Evolutionary conservation across 2,329 filamentous ascomycete genomes (phyloP).

Genomic region (Eutypa lata): DNA sequence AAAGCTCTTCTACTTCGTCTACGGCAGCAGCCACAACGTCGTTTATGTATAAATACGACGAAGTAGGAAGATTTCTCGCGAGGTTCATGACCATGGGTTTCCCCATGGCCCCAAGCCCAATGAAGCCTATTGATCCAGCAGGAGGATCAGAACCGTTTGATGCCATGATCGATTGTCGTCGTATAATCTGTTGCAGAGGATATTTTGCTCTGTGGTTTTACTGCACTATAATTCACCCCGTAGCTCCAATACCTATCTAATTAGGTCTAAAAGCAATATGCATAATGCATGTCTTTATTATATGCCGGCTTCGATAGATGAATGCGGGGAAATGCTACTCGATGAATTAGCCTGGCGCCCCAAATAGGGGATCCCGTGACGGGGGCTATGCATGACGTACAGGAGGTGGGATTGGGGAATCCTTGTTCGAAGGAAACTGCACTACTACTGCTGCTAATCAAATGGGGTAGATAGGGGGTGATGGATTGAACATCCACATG

Average conservation of each 20-base stretch:
- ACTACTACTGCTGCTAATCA: too few species aligned
- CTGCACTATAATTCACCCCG: too few species aligned
- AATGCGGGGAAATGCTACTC: not conserved
- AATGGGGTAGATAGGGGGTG: too few species aligned
- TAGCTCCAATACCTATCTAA: not conserved
- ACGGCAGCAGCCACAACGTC: constrained; percentile 43
- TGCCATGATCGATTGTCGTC: not conserved
- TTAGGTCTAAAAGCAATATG: not conserved
- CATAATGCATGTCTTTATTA: not conserved
- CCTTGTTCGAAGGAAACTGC: not conserved
- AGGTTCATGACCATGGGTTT: constrained; percentile 50
- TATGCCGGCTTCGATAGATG: not conserved
- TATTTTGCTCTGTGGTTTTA: too few species aligned
- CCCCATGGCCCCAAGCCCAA: constrained; percentile 55
- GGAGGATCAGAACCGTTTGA: not conserved
- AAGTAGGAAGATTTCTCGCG: constrained; percentile 39
- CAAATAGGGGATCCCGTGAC: not conserved
- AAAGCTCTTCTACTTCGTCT: constrained; percentile 42
- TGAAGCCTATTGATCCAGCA: constrained; percentile 32
- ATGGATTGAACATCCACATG: too few species aligned
- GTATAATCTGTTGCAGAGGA: not conserved
- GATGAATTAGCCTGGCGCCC: not conserved
- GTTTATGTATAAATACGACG: constrained; percentile 43
- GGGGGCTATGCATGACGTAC: not conserved
- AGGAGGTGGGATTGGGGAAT: not conserved